These are phyloP conservation scores for Tuctoria greenei DNA, from an alignment of 176 grass and related monocot species.

Conservation along the genomic window DNA sequence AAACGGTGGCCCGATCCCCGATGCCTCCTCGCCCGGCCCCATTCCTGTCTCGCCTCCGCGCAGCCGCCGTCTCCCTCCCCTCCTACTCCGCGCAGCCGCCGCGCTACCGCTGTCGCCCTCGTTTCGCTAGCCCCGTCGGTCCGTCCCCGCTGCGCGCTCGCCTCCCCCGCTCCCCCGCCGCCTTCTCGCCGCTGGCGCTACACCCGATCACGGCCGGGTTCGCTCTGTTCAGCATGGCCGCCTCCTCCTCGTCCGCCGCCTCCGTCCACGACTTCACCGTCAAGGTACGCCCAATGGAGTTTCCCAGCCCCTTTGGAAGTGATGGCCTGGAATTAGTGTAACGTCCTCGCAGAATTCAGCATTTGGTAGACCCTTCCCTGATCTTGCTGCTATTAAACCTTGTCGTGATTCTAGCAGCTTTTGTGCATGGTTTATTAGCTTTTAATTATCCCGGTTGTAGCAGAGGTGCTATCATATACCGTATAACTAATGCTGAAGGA, in stretches of 20 bases:
- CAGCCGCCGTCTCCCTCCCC: not conserved
- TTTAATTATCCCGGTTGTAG: not conserved
- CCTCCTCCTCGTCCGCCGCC: constrained; percentile 50
- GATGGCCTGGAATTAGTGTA: not conserved
- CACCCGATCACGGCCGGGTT: not conserved
- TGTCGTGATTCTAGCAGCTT: not conserved
- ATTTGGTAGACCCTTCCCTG: constrained; percentile 13
- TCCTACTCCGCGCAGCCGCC: constrained; percentile 12
- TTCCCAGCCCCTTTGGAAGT: not conserved
- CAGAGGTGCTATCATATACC: not conserved
- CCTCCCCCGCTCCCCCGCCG: not conserved
- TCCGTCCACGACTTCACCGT: constrained; percentile 91
- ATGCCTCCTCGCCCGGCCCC: constrained; percentile 30
- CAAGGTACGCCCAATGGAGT: constrained; percentile 46
- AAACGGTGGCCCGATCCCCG: constrained; percentile 31
- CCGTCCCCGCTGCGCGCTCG: not conserved
- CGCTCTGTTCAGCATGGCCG: constrained; percentile 57
- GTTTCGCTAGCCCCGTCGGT: not conserved
- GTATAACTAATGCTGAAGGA: not conserved
- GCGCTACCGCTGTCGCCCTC: constrained; percentile 11
- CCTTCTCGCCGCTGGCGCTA: not conserved
- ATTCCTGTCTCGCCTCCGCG: constrained; percentile 24
- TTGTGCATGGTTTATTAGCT: not conserved
- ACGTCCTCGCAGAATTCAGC: not conserved
- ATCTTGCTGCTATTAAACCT: not conserved